Base-by-base conservation (phyloP, 768 basidiomycete species). In the Boletus reticuloceps region DNA sequence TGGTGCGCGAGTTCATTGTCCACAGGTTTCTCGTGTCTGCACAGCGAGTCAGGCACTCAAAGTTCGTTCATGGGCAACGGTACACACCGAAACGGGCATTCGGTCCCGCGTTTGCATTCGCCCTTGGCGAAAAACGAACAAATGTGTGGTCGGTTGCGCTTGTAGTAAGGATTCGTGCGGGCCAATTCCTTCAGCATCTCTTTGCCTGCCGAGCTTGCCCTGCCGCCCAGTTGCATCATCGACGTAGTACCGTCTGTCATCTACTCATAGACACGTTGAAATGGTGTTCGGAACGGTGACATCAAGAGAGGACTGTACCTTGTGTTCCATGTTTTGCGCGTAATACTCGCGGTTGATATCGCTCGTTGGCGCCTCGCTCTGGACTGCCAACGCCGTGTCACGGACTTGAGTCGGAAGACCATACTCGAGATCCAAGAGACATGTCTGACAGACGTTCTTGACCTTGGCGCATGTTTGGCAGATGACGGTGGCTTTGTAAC, bases 61-160 rank as follows among this genome's bases (percentile, higher is more conserved):
- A 29, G 11, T 5, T 34, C 27, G 36, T 44, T 37, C 55, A 39
- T 11, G 14, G 14, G 27, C 16, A 10, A 42, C 2, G 6, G 6
- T 13, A 71, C 79, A 52, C 54, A 84, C 85, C 86, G 72, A 72
- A 93, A 98, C 2, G 97, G 97, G 69, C 97, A 99, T 56, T 96
- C 94, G 14, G 75, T 74, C 8, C 97, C 97, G 41, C 97, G 84
- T 39, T 80, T 92, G 70, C 97, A 99, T 52, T 95, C 90, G 0
- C 97, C 97, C 74, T 98, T 99, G 47, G 81, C 86, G 68, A 87
- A 98, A 81, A 98, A 98, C 3, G 91, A 92, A 71, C 97, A 99
- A 14, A 97, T 67, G 60, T 98, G 90, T 44, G 97, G 93, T 52
- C 89, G 77, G 73, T 98, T 99, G 53, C 96, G 86, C 73, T 98